phyloP scores from a whole-genome alignment of 257 asterid genomes.

The Asclepias syriaca region DNA sequence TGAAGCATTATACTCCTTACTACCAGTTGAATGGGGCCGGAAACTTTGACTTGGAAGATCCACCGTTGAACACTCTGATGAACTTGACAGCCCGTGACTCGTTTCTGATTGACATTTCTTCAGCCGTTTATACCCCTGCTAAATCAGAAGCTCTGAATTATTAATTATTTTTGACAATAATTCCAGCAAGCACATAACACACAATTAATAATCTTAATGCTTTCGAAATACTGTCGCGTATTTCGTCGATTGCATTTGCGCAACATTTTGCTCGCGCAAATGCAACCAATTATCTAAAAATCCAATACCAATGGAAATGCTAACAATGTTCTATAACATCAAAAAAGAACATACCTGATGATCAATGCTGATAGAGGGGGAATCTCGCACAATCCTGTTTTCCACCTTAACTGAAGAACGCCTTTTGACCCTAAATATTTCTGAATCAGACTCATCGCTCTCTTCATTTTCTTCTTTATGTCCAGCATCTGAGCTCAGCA shows the following conservation, averaged over 20 bases:
- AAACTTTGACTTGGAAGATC: constrained; percentile 17
- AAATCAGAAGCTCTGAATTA: constrained; percentile 7
- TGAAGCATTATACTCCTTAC: constrained; percentile 30
- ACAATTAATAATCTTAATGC: not conserved
- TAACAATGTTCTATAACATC: not conserved
- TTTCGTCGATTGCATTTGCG: too few relatives aligned
- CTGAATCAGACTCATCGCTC: constrained; percentile 80
- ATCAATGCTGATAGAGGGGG: constrained; percentile 34
- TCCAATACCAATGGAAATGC: not conserved
- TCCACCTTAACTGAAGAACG: constrained; percentile 58
- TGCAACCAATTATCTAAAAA: not conserved
- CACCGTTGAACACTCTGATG: constrained; percentile 30
- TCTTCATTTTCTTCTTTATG: constrained; percentile 34
- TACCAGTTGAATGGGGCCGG: constrained; percentile 21
- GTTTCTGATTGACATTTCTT: constrained; percentile 57
- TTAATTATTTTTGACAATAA: not conserved
- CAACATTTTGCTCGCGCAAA: too few relatives aligned
- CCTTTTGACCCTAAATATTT: constrained; percentile 81
- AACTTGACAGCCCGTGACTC: constrained; percentile 24
- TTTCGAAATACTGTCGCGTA: not conserved
- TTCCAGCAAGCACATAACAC: not conserved
- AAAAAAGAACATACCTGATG: constrained; percentile 47
- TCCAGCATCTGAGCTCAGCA: constrained; percentile 25
- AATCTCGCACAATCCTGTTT: constrained; percentile 34
- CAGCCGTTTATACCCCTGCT: constrained; percentile 59